A percentile compares a stretch with the other conserved stretches of the same genome.
phyloP scores from a whole-genome alignment of 768 basidiomycete species.

The Lactarius psammicola region DNA sequence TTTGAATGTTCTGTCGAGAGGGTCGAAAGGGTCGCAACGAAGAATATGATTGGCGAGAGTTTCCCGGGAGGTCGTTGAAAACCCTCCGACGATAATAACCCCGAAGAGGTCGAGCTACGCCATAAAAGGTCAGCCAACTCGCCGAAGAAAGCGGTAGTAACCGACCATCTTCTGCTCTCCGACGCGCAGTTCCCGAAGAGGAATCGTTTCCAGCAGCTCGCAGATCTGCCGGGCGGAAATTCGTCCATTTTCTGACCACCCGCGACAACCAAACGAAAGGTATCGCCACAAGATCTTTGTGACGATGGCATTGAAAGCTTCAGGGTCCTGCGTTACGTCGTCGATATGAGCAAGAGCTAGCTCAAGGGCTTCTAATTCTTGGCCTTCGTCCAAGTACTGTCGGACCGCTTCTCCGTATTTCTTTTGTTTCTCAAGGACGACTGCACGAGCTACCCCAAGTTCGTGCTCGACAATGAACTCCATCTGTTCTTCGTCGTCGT shows the following conservation, averaged over 20 bases:
- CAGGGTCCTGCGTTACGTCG: constrained; percentile 31
- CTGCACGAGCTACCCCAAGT: too few relatives aligned
- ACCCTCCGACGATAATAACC: neutral
- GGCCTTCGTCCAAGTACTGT: too few relatives aligned
- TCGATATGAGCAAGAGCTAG: constrained; percentile 41
- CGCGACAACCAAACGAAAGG: too few relatives aligned
- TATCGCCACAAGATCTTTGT: constrained; percentile 43
- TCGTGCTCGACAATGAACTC: too few relatives aligned
- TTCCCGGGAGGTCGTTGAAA: neutral
- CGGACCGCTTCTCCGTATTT: too few relatives aligned
- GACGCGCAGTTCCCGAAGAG: too few relatives aligned
- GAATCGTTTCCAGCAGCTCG: neutral
- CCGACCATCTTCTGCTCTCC: constrained; percentile 8
- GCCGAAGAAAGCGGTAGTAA: neutral
- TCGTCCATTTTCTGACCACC: neutral
- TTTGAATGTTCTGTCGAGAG: constrained; percentile 6
- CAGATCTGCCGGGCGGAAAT: constrained; percentile 2
- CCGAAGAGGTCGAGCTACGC: constrained; percentile 17
- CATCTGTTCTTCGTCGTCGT: too few relatives aligned
- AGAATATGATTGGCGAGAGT: constrained; percentile 5
- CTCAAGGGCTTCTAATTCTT: constrained; percentile 45
- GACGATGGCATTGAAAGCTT: constrained; percentile 35
- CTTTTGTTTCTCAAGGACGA: too few relatives aligned
- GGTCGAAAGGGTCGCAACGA: neutral
- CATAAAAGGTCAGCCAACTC: neutral